Evolutionary conservation across 2,329 filamentous ascomycete species (phyloP), one percentile per base, ranked within the genome.

Genomic region (Botrytis aclada): DNA sequence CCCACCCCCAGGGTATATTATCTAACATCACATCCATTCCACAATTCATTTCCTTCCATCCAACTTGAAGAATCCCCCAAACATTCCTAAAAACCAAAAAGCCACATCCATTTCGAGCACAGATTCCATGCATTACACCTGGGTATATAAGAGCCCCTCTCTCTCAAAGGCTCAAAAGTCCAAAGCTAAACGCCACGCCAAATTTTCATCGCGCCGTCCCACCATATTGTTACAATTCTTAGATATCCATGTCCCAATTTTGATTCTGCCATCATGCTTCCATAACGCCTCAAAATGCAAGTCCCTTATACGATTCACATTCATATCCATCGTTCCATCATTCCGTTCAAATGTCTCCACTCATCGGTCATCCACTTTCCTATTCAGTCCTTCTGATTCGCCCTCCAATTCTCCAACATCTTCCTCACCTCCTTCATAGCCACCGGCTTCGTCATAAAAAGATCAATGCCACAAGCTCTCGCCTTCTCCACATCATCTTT

Each of bases 361-460:
- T 14, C 25, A 29, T 54, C 64, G 22, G 14, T 16, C 45, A 14
- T 32, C 51, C 18, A 32, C 60, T 12, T 22, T n/a, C 39, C 29
- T 45, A 34, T 69, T 45, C 51, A 64, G 20, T 77, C 77, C 54
- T 72, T 76, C 73, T 76, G 67, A 74, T 81, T 82, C 10, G 78
- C 78, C 70, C 79, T 76, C 81, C 81, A 82, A 69, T 82, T 81
- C 72, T 81, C 81, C 67, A 83, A 75, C 60, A 83, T 79, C 76
- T 80, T 81, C 34, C 79, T 81, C 41, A 84, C 77, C 74, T 83
- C 82, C 74, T 81, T 83, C 74, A 84, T 80, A n/a, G 78, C 77
- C 63, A 82, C 81, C n/a, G 82, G 82, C 71, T 83, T 83, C n/a
- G 82, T 82, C 75, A 83, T 78, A 70, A 82, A 83, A 0, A 81